Evolutionary conservation across 371 early-diverging fungal species (phyloP).

Genomic region (Dinochytrium kinnereticum): DNA sequence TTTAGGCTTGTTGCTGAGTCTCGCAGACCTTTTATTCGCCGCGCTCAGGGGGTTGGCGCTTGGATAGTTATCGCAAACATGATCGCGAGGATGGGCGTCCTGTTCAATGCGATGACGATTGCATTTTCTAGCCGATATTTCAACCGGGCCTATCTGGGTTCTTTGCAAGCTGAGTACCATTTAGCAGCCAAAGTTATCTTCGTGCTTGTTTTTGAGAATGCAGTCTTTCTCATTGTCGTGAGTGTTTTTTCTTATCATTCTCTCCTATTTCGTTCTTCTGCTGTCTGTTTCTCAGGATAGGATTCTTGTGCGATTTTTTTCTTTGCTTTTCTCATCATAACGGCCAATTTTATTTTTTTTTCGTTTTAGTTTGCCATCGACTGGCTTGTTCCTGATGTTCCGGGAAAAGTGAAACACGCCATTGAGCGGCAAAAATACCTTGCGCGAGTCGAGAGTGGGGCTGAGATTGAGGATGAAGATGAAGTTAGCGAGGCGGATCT

Average conservation of each 20-base stretch:
- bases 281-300: no score
- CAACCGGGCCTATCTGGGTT: slow-evolving; percentile 11
- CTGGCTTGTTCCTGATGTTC: slow-evolving; percentile 51
- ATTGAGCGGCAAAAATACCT: slow-evolving; percentile 55
- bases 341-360: not conserved
- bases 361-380: slow-evolving; percentile 42
- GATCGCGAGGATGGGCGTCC: slow-evolving; percentile 47
- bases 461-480: slow-evolving; percentile 31
- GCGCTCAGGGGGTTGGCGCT: slow-evolving; percentile 51
- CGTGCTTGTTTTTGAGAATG: slow-evolving; percentile 56
- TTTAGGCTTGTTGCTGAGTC: slow-evolving; percentile 29
- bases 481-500: slow-evolving; percentile 13
- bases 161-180: slow-evolving; percentile 5
- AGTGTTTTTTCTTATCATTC: slow-evolving; percentile 20
- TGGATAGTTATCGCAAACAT: slow-evolving; percentile 55
- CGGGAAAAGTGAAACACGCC: slow-evolving; percentile 48
- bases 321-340: not conserved
- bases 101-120: slow-evolving; percentile 58
- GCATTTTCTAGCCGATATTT: slow-evolving; percentile 55
- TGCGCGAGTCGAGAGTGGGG: slow-evolving; percentile 35
- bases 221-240: slow-evolving; percentile 23
- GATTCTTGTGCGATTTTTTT: no score
- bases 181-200: slow-evolving; percentile 50
- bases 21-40: slow-evolving; percentile 50
- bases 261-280: no score